Evolutionary conservation across 2,329 filamentous ascomycete genomes (phyloP), one percentile per base, ranked within the genome.

Genomic region (Pseudogymnoascus sp.): DNA sequence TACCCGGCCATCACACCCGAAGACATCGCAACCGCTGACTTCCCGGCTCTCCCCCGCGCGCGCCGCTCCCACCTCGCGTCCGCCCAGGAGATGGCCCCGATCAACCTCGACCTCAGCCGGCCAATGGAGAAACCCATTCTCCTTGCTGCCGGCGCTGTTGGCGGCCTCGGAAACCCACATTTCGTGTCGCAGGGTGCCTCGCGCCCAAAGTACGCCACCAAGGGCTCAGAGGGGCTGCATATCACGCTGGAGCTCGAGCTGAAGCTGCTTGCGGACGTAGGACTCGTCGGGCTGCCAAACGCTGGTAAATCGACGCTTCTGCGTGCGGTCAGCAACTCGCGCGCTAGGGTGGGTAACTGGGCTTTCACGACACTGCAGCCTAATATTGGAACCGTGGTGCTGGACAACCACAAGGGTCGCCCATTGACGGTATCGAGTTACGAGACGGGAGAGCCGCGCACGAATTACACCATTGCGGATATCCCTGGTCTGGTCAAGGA

Each of bases 321-420:
- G 13, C 85, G 94, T 15, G 86, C 92, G 2, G 76, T 99, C 67
- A 95, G 86, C 67, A 92, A 92, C 71, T 95, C 89, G 71, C 86
- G 91, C 62, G 90, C 94, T 1, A 83, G 94, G 37, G 85, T 99
- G 3, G 94, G 94, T 38, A 86, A 89, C 71, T 99, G 94, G 94
- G 92, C 91, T 8, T 99, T 99, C 72, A 99, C 94, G 2, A 99
- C 94, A 0, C 79, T 99, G 7, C 87, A 92, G 66, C 94, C 94
- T 2, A 96, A 95, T 66, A 95, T 99, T 59, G 94, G 94, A 57
- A 99, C 94, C 0, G 90, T 99, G 5, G 87, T 97, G 12, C 81
- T 99, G 9, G 94, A 99, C 72, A 83, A 92, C 70, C 83, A 94
- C 75, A 85, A 84, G 61, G 90, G 92, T 2, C 83, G 89, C 0